phyloP scores from a whole-genome alignment of 768 basidiomycete genomes.

The Chalciporus pseudorubinellus region DNA sequence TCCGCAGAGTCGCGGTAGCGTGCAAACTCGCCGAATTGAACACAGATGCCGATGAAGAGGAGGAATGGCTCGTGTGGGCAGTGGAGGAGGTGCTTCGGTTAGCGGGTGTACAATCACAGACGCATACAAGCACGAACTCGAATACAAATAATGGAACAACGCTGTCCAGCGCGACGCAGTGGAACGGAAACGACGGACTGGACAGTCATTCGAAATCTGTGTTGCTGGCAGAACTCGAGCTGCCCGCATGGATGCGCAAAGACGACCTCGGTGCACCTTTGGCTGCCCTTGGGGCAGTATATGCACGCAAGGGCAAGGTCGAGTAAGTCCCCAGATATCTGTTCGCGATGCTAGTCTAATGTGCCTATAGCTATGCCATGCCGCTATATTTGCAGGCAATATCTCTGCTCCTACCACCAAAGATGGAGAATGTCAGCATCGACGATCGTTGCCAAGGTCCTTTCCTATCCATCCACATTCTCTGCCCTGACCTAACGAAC shows the following conservation, averaged over 20 bases:
- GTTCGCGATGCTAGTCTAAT: neutral
- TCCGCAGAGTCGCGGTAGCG: slow-evolving; percentile 45
- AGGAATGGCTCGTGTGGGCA: slow-evolving; percentile 42
- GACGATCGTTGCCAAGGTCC: slow-evolving; percentile 63
- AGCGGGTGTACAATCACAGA: slow-evolving; percentile 10
- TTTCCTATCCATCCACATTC: neutral
- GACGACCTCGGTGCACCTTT: slow-evolving; percentile 66
- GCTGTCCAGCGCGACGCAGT: neutral
- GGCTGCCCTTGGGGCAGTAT: slow-evolving; percentile 63
- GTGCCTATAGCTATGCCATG: slow-evolving; percentile 51
- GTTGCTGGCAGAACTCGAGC: slow-evolving; percentile 48
- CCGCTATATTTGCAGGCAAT: slow-evolving; percentile 66
- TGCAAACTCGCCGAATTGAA: slow-evolving; percentile 45
- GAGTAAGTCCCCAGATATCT: slow-evolving; percentile 27
- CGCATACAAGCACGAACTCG: neutral
- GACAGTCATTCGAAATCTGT: slow-evolving; percentile 11
- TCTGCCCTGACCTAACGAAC: neutral
- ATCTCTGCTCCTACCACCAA: slow-evolving; percentile 53
- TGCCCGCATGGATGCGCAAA: slow-evolving; percentile 59
- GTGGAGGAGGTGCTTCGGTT: slow-evolving; percentile 43
- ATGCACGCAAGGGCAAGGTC: slow-evolving; percentile 52
- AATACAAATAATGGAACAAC: neutral
- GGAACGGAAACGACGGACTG: neutral
- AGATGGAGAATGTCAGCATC: slow-evolving; percentile 23
- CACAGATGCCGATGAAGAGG: slow-evolving; percentile 36